Evolutionary conservation across 2,329 filamentous ascomycete species (phyloP).

Genomic region (Boeremia exigua): DNA sequence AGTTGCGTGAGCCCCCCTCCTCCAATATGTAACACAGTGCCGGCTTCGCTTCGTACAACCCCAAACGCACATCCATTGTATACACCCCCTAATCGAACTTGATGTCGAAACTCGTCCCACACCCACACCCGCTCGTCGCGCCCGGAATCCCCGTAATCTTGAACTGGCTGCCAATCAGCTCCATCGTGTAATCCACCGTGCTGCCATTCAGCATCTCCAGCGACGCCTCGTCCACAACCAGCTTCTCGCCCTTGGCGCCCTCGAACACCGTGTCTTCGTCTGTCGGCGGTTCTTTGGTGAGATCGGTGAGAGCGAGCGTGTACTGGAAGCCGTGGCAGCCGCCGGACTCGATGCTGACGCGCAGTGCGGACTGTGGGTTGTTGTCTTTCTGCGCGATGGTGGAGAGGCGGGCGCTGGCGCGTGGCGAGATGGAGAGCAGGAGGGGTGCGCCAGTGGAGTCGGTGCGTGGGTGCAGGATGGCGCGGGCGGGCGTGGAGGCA

Average conservation of each 20-base stretch:
- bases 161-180: slow-evolving; percentile 93
- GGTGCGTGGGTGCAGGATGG: slow-evolving; percentile 71
- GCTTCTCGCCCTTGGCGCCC: slow-evolving; percentile 70
- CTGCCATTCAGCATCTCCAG: slow-evolving; percentile 89
- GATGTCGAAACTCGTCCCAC: slow-evolving; percentile 97
- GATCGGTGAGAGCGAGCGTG: slow-evolving; percentile 80
- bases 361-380: slow-evolving; percentile 84
- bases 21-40: not conserved
- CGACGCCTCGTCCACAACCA: slow-evolving; percentile 87
- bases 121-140: slow-evolving; percentile 93
- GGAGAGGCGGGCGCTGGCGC: slow-evolving; percentile 72
- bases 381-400: slow-evolving; percentile 61
- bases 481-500: slow-evolving; percentile 34
- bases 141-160: slow-evolving; percentile 93
- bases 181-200: slow-evolving; percentile 95
- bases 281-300: slow-evolving; percentile 53
- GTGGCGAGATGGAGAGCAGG: slow-evolving; percentile 80
- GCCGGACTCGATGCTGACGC: slow-evolving; percentile 89
- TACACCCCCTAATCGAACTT: slow-evolving; percentile 56
- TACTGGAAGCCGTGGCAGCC: slow-evolving; percentile 99
- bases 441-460: slow-evolving; percentile 88
- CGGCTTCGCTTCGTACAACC: no score
- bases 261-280: slow-evolving; percentile 91
- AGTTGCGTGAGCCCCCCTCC: not conserved
- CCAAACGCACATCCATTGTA: no score